Evolutionary conservation across 2,329 filamentous ascomycete species (phyloP), one percentile per base, ranked within the genome.

Genomic region (Ustulina deusta): DNA sequence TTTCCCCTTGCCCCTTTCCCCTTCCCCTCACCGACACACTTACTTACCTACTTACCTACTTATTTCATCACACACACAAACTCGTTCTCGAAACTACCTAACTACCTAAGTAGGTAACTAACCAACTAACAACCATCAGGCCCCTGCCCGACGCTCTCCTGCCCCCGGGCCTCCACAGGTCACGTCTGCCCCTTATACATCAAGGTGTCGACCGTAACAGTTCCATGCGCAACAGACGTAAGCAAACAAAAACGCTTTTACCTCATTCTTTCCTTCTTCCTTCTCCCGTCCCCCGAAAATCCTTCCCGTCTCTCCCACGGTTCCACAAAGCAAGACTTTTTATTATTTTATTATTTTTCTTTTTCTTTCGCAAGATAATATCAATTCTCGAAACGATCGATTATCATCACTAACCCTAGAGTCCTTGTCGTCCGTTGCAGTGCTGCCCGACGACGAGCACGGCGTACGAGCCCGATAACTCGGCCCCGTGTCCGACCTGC

Each of bases 361-460:
- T 6, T n/a, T 42, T n/a, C 38, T 42, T n/a, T 15, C 9, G 15
- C 38, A 13, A 7, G 13, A 40, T 40, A 13, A 40, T 7, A 15
- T 15, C 6, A 15, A 9, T 40, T 40, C 3, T 10, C 38, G 13
- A 40, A 40, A 15, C 7, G 13, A 15, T 3, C 38, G 38, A 40
- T n/a, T n/a, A n/a, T n/a, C n/a, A 40, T 40, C 38, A 40, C 38
- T 40, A 15, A 40, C n/a, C 38, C 17, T 10, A 7, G 13, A 40
- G 17, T 40, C 38, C 10, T 48, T 48, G 2, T 27, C 44, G 10
- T 13, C 36, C 7, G 32, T 20, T 13, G 38, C 13, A 52, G 49
- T 81, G 79, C 73, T 83, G 81, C 72, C 77, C 76, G n/a, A 72
- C 64, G 10, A 83, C 81, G 9, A 68, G 77, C 42, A 78, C 76